These are phyloP conservation scores for Endocarpon pusillum DNA, from an alignment of 495 filamentous ascomycete genomes.

Conservation along the genomic window DNA sequence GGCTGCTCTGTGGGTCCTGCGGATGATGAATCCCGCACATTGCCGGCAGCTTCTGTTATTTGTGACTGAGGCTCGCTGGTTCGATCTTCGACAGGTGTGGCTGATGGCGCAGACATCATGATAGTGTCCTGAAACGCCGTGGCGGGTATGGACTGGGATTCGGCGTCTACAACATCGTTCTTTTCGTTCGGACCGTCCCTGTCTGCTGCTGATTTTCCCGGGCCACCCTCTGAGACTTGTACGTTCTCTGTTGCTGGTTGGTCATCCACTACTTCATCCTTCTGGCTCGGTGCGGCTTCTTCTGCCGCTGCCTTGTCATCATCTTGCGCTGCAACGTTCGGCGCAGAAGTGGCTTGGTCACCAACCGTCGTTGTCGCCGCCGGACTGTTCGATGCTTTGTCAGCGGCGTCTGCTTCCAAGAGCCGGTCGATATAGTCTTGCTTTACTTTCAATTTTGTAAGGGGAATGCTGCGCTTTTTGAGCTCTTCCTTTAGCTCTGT, in stretches of 20 bases:
- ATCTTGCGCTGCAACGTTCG: conserved; percentile 5
- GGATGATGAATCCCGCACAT: too few relatives aligned
- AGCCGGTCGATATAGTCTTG: conserved; percentile 30
- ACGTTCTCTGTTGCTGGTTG: not conserved
- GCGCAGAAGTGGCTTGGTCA: too few relatives aligned
- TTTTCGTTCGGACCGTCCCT: conserved; percentile 1
- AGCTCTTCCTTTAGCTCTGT: conserved; percentile 36
- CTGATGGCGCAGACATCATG: conserved; percentile 3
- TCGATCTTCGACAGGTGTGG: conserved; percentile 5
- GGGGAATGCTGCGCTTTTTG: conserved; percentile 31
- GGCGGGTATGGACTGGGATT: conserved; percentile 1
- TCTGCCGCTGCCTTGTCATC: conserved; percentile 2
- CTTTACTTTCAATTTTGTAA: conserved; percentile 33
- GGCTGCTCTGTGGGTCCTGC: too few relatives aligned
- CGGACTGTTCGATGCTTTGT: conserved; percentile 9
- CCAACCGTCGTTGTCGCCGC: conserved; percentile 2
- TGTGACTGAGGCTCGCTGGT: too few relatives aligned
- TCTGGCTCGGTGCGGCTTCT: not conserved
- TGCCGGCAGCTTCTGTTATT: too few relatives aligned
- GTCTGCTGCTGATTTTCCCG: not conserved
- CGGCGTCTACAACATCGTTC: not conserved
- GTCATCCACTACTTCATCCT: not conserved
- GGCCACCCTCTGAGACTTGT: not conserved
- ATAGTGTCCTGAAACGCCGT: conserved; percentile 19
- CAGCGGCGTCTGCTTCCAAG: conserved; percentile 24